Conservation (phyloP, 1,284 basidiomycete genomes). For the Xerocomus minutiporus region DNA sequence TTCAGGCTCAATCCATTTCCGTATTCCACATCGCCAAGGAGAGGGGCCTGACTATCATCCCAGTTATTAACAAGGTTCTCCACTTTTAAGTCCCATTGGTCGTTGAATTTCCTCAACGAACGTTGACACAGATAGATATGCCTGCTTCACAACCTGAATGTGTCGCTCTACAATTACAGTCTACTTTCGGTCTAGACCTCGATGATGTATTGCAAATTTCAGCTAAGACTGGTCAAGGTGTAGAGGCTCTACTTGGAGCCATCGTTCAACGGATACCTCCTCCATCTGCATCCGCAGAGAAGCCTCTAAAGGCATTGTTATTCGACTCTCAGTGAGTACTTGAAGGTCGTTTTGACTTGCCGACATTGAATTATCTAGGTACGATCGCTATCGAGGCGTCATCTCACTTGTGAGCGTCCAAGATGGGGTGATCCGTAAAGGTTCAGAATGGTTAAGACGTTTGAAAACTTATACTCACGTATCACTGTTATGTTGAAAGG, state of each 20-base stretch:
- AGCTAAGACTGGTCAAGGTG: conserved; percentile 89
- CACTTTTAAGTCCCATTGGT: neutral
- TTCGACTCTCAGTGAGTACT: conserved; percentile 84
- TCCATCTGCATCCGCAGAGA: conserved; percentile 50
- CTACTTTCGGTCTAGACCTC: conserved; percentile 76
- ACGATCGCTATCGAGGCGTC: conserved; percentile 95
- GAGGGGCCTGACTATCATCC: conserved; percentile 80
- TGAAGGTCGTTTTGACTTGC: neutral
- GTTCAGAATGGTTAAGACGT: conserved; percentile 31
- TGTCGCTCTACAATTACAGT: conserved; percentile 75
- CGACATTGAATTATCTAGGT: conserved; percentile 49
- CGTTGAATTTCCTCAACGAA: conserved; percentile 2
- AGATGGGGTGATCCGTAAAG: conserved; percentile 60
- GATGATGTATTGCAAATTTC: conserved; percentile 75
- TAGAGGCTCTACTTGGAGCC: conserved; percentile 70
- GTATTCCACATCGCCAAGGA: conserved; percentile 89
- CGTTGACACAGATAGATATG: conserved; percentile 68
- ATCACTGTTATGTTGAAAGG: conserved; percentile 43
- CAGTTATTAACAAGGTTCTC: conserved; percentile 88
- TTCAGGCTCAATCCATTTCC: conserved; percentile 96
- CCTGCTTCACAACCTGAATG: conserved; percentile 80
- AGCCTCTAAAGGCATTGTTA: conserved; percentile 77
- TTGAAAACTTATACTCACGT: neutral
- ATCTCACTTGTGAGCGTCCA: conserved; percentile 88
- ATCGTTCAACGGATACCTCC: conserved; percentile 83